Base-by-base conservation (phyloP, 1,139 yeast species). In the Scheffersomyces illinoinensis region DNA sequence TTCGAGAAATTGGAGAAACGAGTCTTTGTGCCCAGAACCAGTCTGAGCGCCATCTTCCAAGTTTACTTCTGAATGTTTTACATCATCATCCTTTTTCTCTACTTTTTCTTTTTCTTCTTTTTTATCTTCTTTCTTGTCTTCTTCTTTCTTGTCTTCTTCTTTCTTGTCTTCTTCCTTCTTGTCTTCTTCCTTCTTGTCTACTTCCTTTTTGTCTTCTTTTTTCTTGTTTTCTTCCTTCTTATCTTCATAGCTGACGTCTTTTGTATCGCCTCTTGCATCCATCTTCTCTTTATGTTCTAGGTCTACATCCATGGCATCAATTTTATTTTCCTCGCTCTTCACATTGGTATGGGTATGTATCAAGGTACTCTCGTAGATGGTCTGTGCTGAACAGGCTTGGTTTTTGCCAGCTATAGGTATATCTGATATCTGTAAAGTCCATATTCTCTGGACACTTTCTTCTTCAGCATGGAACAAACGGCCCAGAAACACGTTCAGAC, bases 391-490 rank as follows among this genome's bases (percentile, higher is more conserved):
- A 83, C 87, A 54, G 78, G 83, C 62, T 82, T 88, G 75, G 83
- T 83, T 68, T 85, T 85, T 90, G 8, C 97, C 97, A 4, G 96
- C 97, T 47, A 90, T 88, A 0, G 98, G 98, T 18, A 92, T 89
- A 74, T 93, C 98, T 8, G 87, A 79, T 23, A 90, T 81, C 64
- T 87, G 90, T 39, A 92, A 67, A 0, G 88, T 82, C 96, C 97
- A 90, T 49, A 57, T 70, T 63, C 51, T 67, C 65, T 70, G 59
- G 70, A 65, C 67, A 18, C 67, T 68, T 56, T 71, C 72, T 56
- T 69, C 68, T 49, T 72, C 74, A 24, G 72, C 75, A 23, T 65
- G 59, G 58, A 79, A 79, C 52, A 79, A 66, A 48, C 76, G 66
- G 53, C 70, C 74, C 23, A 71, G 78, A 53, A 67, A 64, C 7